Base-by-base conservation (phyloP, 306 rosid genomes). In the Cajanus cajan region DNA sequence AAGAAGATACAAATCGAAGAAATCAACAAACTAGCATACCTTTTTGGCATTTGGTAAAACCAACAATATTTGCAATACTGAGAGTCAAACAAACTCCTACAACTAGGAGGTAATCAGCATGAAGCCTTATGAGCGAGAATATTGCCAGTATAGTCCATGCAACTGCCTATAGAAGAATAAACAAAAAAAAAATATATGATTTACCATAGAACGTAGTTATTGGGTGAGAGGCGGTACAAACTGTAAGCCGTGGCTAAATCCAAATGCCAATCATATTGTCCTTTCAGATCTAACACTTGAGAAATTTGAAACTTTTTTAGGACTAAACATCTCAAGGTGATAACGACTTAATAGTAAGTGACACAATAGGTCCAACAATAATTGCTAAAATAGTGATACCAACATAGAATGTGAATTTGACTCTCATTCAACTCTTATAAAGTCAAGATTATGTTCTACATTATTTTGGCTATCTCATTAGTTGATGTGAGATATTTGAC, bases 71-170 rank as follows among this genome's bases (percentile, higher is more conserved):
- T 45, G 97, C 97, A 62, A 93, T 31, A 76, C 97, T 86, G 68
- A 90, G 92, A 64, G 92, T 90, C 91, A 93, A 84, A 82, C 97
- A 90, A 82, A 93, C 96, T 82, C 94, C 97, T 6, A 89, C 74
- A 13, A 93, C 94, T 3, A 93, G 96, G 80, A 93, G 89, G 86
- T 88, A 90, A 85, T 93, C 96, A 73, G 96, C 97, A 87, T 90
- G 88, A 77, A 93, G 84, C 85, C 88, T 90, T 78, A 93, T 88
- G 68, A 93, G 88, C 14, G 96, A 93, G 85, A 90, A 93, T 85
- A 93, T 86, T 74, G 87, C 91, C 43, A 93, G 83, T 72, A 93
- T 69, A 2, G 86, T 76, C 97, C 97, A 90, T 11, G 85, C 86
- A 83, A 70, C 82, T 12, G 96, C 97, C 96, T 93, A 69, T 18